These are phyloP conservation scores for Ogataea minuta DNA, from an alignment of 805 yeast species.

Conservation along the genomic window DNA sequence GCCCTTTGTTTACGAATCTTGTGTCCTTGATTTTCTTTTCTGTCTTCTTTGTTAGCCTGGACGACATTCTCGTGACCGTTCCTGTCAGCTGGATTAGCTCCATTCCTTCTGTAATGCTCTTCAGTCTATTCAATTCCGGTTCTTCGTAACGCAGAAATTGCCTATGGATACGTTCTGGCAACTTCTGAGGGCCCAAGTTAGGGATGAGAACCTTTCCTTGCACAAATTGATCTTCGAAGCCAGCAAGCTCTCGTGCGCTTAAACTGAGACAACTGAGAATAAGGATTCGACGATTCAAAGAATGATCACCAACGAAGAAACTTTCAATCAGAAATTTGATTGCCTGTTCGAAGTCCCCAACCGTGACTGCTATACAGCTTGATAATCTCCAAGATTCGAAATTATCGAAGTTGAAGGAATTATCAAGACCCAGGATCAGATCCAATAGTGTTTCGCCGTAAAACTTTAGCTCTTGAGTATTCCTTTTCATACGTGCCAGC, in stretches of 20 bases:
- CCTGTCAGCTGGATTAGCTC: slow-evolving; percentile 35
- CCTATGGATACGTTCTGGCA: slow-evolving; percentile 49
- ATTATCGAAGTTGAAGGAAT: slow-evolving; percentile 51
- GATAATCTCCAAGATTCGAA: slow-evolving; percentile 69
- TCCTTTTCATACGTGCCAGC: slow-evolving; percentile 64
- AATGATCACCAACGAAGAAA: slow-evolving; percentile 70
- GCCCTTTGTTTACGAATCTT: slow-evolving; percentile 38
- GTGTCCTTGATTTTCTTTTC: slow-evolving; percentile 24
- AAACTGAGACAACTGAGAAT: slow-evolving; percentile 67
- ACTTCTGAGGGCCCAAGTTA: slow-evolving; percentile 29
- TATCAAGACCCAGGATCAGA: slow-evolving; percentile 50
- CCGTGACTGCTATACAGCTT: slow-evolving; percentile 62
- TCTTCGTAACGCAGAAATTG: slow-evolving; percentile 34
- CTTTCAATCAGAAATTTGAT: slow-evolving; percentile 48
- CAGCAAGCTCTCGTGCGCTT: slow-evolving; percentile 71
- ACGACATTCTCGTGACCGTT: slow-evolving; percentile 42
- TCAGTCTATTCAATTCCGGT: slow-evolving; percentile 1
- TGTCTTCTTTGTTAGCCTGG: slow-evolving; percentile 24
- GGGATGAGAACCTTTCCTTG: slow-evolving; percentile 35
- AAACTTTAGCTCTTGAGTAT: slow-evolving; percentile 58
- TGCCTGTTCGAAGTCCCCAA: slow-evolving; percentile 39
- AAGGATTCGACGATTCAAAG: slow-evolving; percentile 72
- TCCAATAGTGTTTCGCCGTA: slow-evolving; percentile 55
- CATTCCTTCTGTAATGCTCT: slow-evolving; percentile 12
- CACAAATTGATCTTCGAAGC: slow-evolving; percentile 51